Percentiles rank a stretch among this genome's conserved stretches.
Conservation (phyloP, 2,329 filamentous ascomycete species). For the Bipolaris gigantea region DNA sequence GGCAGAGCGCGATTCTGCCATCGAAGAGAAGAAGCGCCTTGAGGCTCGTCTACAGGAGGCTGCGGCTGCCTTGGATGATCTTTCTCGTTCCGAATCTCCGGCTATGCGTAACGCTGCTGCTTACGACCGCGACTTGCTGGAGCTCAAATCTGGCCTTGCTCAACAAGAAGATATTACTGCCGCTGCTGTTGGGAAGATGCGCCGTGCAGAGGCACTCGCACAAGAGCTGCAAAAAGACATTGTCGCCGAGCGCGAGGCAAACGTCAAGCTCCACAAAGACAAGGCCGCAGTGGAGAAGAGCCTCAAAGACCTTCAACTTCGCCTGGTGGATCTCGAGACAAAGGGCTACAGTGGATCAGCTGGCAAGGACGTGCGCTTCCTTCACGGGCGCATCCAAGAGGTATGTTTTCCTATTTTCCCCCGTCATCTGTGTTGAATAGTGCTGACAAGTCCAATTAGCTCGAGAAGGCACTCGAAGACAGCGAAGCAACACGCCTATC, state of each 20-base stretch:
- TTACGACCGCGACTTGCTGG: conserved; percentile 84
- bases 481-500: conserved; percentile 78
- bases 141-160: conserved; percentile 83
- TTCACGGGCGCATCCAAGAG: conserved; percentile 93
- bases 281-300: conserved; percentile 88
- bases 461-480: conserved; percentile 82
- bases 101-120: conserved; percentile 86
- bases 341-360: conserved; percentile 88
- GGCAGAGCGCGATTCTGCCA: conserved; percentile 79
- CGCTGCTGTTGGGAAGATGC: conserved; percentile 96
- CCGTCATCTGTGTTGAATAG: neutral
- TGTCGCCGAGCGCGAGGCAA: conserved; percentile 78
- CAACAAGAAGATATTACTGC: conserved; percentile 92
- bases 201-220: conserved; percentile 82
- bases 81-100: conserved; percentile 81
- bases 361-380: conserved; percentile 91
- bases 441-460: conserved; percentile 54
- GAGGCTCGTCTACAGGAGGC: conserved; percentile 86
- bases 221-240: conserved; percentile 94
- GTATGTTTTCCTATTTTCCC: conserved; percentile 56
- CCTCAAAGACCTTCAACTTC: conserved; percentile 86
- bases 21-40: conserved; percentile 87
- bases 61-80: conserved; percentile 82
- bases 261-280: conserved; percentile 80
- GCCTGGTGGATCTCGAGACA: conserved; percentile 89